Evolutionary conservation across 768 basidiomycete species (phyloP), one percentile per base, ranked within the genome.

Genomic region (Amanita brunnescens): DNA sequence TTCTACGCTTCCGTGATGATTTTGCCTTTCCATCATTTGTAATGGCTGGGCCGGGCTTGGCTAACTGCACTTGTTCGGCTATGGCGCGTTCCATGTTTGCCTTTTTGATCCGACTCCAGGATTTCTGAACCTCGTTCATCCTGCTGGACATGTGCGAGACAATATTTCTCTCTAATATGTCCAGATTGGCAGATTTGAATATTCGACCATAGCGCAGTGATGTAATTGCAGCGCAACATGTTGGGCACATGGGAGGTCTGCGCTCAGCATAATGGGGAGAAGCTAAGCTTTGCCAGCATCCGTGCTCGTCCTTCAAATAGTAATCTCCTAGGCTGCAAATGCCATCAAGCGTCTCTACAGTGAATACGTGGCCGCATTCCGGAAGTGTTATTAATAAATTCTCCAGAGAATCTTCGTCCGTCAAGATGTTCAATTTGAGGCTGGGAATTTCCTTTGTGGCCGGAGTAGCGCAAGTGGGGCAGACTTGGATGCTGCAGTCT

Each of bases 281-380:
- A 37, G 62, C 58, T 21, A 80, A 61, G 5, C 71, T 70, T 10
- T 59, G n/a, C 76, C 77, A 84, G 32, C 47, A 61, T 6, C 70
- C 74, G 9, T 70, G 12, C 1, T 58, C 47, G 3, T 71, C 64
- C 45, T 61, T 59, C 1, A 51, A 55, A 59, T 87, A 87, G 57
- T 74, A 82, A 3, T 76, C 71, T 0, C 46, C 41, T 63, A 87
- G 69, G 12, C 65, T 59, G 55, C 76, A 79, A 38, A 72, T 66
- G 0, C 83, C 85, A 55, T 88, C 85, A 16, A 88, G 69, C 0
- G 82, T 83, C 60, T 84, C 84, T 13, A 85, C 76, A 0, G 86
- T 87, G 61, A 88, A 86, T 2, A 75, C 63, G 61, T 88, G 86
- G 0, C 73, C 55, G 59, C 86, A 87, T 14, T 65, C 65, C 0